phyloP scores from a whole-genome alignment of 768 basidiomycete genomes.

The Naganishia onofrii region DNA sequence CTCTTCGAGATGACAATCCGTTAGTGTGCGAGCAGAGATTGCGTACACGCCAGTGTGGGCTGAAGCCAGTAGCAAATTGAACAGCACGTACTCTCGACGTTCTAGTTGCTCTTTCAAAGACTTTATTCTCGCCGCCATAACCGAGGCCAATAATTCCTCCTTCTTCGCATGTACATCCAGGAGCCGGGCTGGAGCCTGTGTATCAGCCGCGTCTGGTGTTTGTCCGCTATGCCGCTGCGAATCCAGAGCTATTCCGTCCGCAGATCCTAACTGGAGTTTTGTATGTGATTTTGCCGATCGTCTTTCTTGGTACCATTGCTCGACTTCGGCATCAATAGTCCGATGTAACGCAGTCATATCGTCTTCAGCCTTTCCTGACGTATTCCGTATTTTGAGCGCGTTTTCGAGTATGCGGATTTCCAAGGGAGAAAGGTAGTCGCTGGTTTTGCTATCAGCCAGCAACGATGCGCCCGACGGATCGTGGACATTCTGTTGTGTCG shows the following conservation, averaged over 20 bases:
- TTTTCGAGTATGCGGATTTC: background rate
- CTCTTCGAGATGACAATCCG: background rate
- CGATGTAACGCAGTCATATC: background rate
- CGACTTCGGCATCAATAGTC: background rate
- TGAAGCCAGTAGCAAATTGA: background rate
- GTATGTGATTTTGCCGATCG: background rate
- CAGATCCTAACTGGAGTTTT: background rate
- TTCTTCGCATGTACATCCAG: background rate
- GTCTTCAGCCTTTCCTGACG: slow-evolving; percentile 7
- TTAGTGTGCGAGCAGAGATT: background rate
- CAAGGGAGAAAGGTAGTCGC: background rate
- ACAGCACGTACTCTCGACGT: background rate
- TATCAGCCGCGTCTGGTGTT: background rate
- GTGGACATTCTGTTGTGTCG: background rate
- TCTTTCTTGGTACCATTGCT: slow-evolving; percentile 6
- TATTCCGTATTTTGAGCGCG: background rate
- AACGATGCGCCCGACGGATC: background rate
- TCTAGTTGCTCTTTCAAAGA: background rate
- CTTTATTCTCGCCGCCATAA: background rate
- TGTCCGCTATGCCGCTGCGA: background rate
- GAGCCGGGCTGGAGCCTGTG: background rate
- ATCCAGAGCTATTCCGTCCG: background rate
- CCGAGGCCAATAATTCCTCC: background rate
- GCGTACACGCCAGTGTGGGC: background rate
- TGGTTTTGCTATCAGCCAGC: background rate